Percentiles rank a stretch among this genome's conserved stretches.
These are phyloP conservation scores for Calendula officinalis DNA, from an alignment of 129 eudicot genomes.

Conservation along the genomic window DNA sequence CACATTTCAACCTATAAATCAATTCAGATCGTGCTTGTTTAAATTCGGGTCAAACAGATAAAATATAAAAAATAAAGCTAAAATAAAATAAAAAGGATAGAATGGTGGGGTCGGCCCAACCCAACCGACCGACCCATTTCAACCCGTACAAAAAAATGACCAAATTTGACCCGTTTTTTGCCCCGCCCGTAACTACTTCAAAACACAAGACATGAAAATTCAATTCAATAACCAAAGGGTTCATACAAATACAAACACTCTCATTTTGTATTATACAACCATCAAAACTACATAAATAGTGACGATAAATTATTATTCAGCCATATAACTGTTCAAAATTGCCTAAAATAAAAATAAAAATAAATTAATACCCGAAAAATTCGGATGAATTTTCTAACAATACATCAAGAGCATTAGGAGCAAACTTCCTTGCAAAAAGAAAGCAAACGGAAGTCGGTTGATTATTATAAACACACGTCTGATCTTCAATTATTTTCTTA, in stretches of 20 bases:
- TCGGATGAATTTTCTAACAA: conserved; percentile 56
- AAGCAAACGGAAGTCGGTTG: conserved; percentile 54
- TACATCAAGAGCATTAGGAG: conserved; percentile 67
- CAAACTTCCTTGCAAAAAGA: conserved; percentile 90
- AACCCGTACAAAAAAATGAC: not conserved
- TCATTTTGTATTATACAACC: conserved; percentile 22
- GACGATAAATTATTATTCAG: conserved; percentile 27
- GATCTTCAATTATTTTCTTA: conserved; percentile 38
- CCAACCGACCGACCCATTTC: not conserved
- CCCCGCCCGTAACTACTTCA: not conserved
- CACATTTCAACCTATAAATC: no score
- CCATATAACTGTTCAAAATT: conserved; percentile 7
- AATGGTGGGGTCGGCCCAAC: no score
- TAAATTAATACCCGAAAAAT: conserved; percentile 59
- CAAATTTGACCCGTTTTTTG: not conserved
- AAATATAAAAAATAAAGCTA: no score
- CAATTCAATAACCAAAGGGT: not conserved
- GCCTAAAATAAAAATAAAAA: not conserved
- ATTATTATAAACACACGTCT: conserved; percentile 50
- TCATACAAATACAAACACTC: conserved; percentile 26
- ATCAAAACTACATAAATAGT: conserved; percentile 20
- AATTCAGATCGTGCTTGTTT: no score
- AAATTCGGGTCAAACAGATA: no score
- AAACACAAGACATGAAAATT: not conserved
- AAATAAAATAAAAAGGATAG: no score